These are phyloP conservation scores for Naganishia kalamii DNA, from an alignment of 768 basidiomycete genomes.

Conservation along the genomic window DNA sequence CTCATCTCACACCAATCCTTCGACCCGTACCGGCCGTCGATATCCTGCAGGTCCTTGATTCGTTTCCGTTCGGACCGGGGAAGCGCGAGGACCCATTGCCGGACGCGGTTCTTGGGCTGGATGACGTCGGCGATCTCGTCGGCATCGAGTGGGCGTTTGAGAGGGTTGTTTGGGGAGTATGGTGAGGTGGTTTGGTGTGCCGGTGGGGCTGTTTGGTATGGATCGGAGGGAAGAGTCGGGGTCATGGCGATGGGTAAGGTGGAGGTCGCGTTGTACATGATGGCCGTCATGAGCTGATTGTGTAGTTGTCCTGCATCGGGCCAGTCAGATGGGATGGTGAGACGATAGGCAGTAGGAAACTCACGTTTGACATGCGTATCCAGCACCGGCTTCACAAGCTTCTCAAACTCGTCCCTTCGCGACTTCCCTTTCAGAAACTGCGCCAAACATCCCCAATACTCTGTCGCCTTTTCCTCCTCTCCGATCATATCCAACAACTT, in stretches of 20 bases:
- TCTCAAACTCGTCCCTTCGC: slow-evolving; percentile 23
- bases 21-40: slow-evolving; percentile 10
- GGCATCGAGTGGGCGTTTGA: slow-evolving; percentile 12
- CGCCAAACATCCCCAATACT: slow-evolving; percentile 17
- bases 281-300: slow-evolving; percentile 22
- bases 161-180: not conserved
- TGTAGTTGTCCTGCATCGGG: slow-evolving; percentile 15
- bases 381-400: slow-evolving; percentile 7
- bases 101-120: slow-evolving; percentile 15
- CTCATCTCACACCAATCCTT: slow-evolving; percentile 22
- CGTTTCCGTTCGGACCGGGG: slow-evolving; percentile 10
- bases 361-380: slow-evolving; percentile 16
- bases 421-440: slow-evolving; percentile 21
- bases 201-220: not conserved
- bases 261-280: slow-evolving; percentile 24
- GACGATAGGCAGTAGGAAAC: not conserved
- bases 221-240: slow-evolving; percentile 17
- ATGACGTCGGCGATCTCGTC: slow-evolving; percentile 4
- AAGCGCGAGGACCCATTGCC: slow-evolving; percentile 19
- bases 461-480: slow-evolving; percentile 8
- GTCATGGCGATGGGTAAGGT: slow-evolving; percentile 15
- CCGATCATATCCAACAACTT: slow-evolving; percentile 13
- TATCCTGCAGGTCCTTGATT: slow-evolving; percentile 2
- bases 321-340: not conserved
- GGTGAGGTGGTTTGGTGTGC: not conserved